Evolutionary conservation across 495 filamentous ascomycete genomes (phyloP).

Genomic region (Aspergillus baeticus): DNA sequence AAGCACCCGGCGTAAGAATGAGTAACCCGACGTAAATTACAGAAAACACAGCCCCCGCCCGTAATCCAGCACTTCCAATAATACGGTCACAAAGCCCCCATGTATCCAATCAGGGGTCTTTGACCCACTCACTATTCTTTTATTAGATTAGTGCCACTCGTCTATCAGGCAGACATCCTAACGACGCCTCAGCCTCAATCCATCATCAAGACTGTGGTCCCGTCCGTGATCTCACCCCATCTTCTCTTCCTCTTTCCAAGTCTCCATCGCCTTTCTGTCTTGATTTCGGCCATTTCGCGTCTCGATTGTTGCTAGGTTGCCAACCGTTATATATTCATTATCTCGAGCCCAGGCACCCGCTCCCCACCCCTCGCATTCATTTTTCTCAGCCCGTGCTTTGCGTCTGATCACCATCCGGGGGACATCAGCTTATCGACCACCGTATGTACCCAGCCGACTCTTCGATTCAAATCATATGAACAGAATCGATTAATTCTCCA

Average conservation of each 20-base stretch:
- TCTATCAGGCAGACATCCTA: slow-evolving; percentile 48
- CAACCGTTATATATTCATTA: background rate
- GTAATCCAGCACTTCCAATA: background rate
- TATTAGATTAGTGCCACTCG: slow-evolving; percentile 28
- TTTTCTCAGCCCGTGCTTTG: background rate
- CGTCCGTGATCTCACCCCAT: slow-evolving; percentile 14
- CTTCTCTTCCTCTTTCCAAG: slow-evolving; percentile 12
- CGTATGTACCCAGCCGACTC: background rate
- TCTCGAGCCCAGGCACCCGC: background rate
- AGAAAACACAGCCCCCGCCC: slow-evolving; percentile 4
- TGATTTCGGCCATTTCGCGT: background rate
- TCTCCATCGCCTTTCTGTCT: background rate
- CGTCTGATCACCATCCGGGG: background rate
- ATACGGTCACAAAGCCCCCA: slow-evolving; percentile 2
- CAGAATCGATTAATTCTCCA: background rate
- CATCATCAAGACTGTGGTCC: slow-evolving; percentile 7
- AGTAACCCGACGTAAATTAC: slow-evolving; percentile 4
- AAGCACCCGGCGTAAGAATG: background rate
- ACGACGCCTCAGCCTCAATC: slow-evolving; percentile 29
- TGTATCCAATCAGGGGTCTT: slow-evolving; percentile 21
- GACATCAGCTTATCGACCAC: background rate
- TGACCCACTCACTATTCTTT: slow-evolving; percentile 10
- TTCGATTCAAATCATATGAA: background rate
- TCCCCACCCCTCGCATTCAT: background rate
- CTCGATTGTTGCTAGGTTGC: too few species aligned